Evolutionary conservation across 2,329 filamentous ascomycete species (phyloP).

Genomic region (Epichloe sylvatica): DNA sequence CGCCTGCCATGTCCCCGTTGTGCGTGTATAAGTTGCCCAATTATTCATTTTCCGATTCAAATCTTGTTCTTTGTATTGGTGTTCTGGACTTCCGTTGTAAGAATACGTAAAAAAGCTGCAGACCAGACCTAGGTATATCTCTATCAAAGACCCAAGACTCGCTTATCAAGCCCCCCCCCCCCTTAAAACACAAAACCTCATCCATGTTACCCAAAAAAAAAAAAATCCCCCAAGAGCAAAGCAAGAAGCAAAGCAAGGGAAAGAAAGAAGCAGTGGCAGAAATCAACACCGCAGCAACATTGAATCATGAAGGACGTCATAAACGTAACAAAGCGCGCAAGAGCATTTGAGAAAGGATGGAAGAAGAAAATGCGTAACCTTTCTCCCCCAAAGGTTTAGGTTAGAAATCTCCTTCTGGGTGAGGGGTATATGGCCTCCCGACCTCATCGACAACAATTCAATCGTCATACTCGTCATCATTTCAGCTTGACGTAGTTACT

Average conservation of each 20-base stretch:
- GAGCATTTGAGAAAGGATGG: too few species aligned
- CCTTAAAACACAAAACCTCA: not conserved
- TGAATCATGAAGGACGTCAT: not conserved
- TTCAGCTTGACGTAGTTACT: slow-evolving; percentile 63
- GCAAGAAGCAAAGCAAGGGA: not conserved
- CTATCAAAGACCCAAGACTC: slow-evolving; percentile 1
- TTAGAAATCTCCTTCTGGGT: not conserved
- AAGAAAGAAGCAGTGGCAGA: not conserved
- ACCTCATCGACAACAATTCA: not conserved
- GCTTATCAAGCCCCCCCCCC: not conserved
- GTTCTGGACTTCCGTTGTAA: not conserved
- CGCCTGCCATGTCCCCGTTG: too few species aligned
- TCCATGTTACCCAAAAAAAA: not conserved
- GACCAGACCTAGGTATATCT: slow-evolving; percentile 3
- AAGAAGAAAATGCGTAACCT: too few species aligned
- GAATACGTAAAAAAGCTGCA: not conserved
- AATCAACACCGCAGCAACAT: not conserved
- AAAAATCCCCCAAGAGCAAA: too few species aligned
- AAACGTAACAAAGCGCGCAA: too few species aligned
- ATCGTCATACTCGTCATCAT: slow-evolving; percentile 25
- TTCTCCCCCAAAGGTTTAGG: too few species aligned
- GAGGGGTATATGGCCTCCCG: not conserved
- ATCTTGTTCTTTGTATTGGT: not conserved
- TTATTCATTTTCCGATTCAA: not conserved
- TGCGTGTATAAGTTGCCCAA: too few species aligned